Evolutionary conservation across 306 rosid genomes (phyloP).

Genomic region (Lotus japonicus): DNA sequence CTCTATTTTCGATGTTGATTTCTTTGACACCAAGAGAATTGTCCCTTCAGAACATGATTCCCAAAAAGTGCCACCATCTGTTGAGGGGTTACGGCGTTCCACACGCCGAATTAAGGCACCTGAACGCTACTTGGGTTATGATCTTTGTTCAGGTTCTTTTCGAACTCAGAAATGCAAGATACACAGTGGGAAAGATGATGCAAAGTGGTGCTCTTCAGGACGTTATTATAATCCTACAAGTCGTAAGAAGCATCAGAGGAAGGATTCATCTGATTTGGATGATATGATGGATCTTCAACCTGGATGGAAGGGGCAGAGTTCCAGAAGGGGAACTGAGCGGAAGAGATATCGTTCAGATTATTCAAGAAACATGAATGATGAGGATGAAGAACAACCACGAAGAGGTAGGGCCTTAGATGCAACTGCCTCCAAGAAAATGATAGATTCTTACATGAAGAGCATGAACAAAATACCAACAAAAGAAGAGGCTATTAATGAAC

Average conservation of each 20-base stretch:
- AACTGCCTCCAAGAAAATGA: too few species aligned
- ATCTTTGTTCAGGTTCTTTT: slow-evolving; percentile 37
- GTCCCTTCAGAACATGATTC: neutral
- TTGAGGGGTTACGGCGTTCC: slow-evolving; percentile 62
- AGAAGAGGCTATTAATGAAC: too few species aligned
- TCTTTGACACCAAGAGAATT: neutral
- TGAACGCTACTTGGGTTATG: slow-evolving; percentile 65
- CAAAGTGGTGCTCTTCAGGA: too few species aligned
- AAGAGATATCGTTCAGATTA: slow-evolving; percentile 7
- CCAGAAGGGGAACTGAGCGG: slow-evolving; percentile 18
- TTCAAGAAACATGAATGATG: slow-evolving; percentile 16
- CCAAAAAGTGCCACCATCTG: slow-evolving; percentile 20
- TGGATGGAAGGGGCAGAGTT: slow-evolving; percentile 40
- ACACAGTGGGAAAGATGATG: too few species aligned
- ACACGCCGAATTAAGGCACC: slow-evolving; percentile 68
- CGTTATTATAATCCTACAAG: too few species aligned
- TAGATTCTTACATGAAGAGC: too few species aligned
- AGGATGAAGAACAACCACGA: neutral
- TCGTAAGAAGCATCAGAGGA: slow-evolving; percentile 20
- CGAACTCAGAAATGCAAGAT: slow-evolving; percentile 22
- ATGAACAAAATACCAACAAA: too few species aligned
- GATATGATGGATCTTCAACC: slow-evolving; percentile 36
- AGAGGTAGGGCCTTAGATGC: too few species aligned
- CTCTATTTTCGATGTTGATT: slow-evolving; percentile 31
- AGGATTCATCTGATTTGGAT: slow-evolving; percentile 19